Evolutionary conservation across 2,329 filamentous ascomycete species (phyloP).

Genomic region (Magnaporthiopsis poae): DNA sequence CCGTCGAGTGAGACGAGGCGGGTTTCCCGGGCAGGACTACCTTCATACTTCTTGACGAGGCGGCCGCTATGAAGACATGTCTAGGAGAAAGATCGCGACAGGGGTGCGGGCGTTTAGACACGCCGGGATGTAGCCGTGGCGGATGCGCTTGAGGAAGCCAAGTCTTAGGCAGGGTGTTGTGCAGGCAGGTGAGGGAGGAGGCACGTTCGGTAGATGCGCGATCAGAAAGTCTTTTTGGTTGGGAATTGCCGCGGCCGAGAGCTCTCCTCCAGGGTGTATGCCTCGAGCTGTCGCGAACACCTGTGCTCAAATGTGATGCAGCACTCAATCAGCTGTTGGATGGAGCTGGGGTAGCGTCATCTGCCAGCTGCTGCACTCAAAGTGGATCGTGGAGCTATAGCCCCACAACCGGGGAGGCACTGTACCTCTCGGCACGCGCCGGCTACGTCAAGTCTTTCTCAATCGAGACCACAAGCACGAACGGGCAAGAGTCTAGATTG

Average conservation of each 20-base stretch:
- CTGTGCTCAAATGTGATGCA: background rate
- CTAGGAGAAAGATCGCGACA: background rate
- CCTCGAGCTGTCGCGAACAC: background rate
- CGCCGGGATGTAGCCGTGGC: background rate
- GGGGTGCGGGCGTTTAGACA: background rate
- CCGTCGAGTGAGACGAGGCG: slow-evolving; percentile 36
- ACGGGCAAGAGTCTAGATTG: background rate
- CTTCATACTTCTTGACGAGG: slow-evolving; percentile 29
- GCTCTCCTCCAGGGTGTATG: background rate
- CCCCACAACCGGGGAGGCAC: background rate
- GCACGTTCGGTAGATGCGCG: too few species aligned
- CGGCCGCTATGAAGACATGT: slow-evolving; percentile 12
- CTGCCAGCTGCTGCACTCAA: background rate
- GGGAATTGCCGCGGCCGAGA: background rate
- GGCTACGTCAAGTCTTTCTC: background rate
- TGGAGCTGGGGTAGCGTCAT: background rate
- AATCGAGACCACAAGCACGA: background rate
- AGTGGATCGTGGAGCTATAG: background rate
- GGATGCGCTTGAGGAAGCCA: background rate
- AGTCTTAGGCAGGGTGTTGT: background rate
- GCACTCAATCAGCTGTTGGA: background rate
- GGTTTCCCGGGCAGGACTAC: slow-evolving; percentile 39
- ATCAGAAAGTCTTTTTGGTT: background rate
- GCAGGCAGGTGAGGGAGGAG: background rate
- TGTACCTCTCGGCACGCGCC: background rate